A percentile compares a stretch with the other conserved stretches of the same genome.
Conservation (phyloP, 306 rosid species). For the Hippophae rhamnoides region DNA sequence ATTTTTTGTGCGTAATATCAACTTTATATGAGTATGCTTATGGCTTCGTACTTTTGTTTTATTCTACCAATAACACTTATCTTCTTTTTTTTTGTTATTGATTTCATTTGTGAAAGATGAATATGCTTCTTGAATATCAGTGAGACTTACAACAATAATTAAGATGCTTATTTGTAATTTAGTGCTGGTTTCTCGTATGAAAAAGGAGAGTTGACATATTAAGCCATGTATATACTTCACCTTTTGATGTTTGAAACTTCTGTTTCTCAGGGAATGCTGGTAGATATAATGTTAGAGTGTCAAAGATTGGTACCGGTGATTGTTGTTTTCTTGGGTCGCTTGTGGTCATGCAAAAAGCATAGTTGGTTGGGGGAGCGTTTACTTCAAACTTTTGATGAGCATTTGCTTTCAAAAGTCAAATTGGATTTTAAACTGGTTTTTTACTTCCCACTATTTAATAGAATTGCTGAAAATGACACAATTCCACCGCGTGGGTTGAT, state of each 20-base stretch:
- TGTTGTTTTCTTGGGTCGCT: slow-evolving; percentile 70
- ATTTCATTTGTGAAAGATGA: no score
- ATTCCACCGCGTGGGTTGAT: slow-evolving; percentile 74
- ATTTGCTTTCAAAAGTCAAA: slow-evolving; percentile 70
- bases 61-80: no score
- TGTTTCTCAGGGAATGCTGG: slow-evolving; percentile 59
- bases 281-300: slow-evolving; percentile 62
- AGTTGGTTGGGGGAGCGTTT: slow-evolving; percentile 76
- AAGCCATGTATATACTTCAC: not conserved
- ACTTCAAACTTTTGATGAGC: slow-evolving; percentile 82
- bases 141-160: no score
- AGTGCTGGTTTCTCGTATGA: not conserved
- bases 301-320: slow-evolving; percentile 72
- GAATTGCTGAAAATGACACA: slow-evolving; percentile 71
- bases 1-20: no score
- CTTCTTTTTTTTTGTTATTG: no score
- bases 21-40: no score
- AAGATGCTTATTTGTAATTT: not conserved
- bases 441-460: slow-evolving; percentile 72
- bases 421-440: slow-evolving; percentile 65
- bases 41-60: no score
- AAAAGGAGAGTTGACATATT: not conserved
- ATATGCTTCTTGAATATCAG: no score
- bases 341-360: slow-evolving; percentile 77
- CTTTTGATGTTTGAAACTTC: slow-evolving; percentile 3